A percentile compares a stretch with the other conserved stretches of the same genome.
These are phyloP conservation scores for Cladosporium halotolerans DNA, from an alignment of 2,329 filamentous ascomycete genomes.

Conservation along the genomic window DNA sequence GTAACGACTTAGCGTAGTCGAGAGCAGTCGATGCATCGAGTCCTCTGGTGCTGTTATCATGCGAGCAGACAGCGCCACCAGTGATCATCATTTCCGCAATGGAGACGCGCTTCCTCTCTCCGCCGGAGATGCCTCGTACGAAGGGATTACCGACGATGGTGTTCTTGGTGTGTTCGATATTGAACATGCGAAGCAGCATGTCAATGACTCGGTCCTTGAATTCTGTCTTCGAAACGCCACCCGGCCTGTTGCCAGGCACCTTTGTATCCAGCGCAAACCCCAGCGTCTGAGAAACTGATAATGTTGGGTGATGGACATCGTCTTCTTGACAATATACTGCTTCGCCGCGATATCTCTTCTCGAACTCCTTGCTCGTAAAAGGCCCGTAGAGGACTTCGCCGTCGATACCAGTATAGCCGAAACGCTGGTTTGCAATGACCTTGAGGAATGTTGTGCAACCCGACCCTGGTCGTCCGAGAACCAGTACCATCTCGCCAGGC, in stretches of 20 bases:
- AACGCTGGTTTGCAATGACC: conserved; percentile 49
- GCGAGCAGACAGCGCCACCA: conserved; percentile 32
- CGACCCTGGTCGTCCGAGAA: conserved; percentile 67
- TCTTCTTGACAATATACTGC: conserved; percentile 83
- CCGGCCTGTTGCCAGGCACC: conserved; percentile 71
- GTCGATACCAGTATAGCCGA: conserved; percentile 53
- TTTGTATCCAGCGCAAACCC: conserved; percentile 81
- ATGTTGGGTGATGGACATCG: conserved; percentile 75
- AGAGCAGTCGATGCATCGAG: conserved; percentile 45
- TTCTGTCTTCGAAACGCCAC: conserved; percentile 62
- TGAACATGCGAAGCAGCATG: conserved; percentile 82
- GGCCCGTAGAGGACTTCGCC: conserved; percentile 75
- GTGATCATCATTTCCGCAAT: conserved; percentile 47
- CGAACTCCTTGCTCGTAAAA: conserved; percentile 64
- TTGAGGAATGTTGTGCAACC: conserved; percentile 52
- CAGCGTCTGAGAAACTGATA: conserved; percentile 83
- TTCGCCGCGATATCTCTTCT: conserved; percentile 68
- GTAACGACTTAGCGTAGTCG: conserved; percentile 43
- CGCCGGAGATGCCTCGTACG: conserved; percentile 57
- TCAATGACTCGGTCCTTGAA: conserved; percentile 72
- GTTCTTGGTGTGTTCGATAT: conserved; percentile 79
- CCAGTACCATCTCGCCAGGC: conserved; percentile 83
- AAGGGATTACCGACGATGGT: conserved; percentile 81
- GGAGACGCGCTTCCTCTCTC: conserved; percentile 43
- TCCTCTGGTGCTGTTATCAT: conserved; percentile 45